Percentiles rank a stretch among this genome's conserved stretches.
These are phyloP conservation scores for Saturnispora saitoi DNA, from an alignment of 805 yeast species.

Conservation along the genomic window DNA sequence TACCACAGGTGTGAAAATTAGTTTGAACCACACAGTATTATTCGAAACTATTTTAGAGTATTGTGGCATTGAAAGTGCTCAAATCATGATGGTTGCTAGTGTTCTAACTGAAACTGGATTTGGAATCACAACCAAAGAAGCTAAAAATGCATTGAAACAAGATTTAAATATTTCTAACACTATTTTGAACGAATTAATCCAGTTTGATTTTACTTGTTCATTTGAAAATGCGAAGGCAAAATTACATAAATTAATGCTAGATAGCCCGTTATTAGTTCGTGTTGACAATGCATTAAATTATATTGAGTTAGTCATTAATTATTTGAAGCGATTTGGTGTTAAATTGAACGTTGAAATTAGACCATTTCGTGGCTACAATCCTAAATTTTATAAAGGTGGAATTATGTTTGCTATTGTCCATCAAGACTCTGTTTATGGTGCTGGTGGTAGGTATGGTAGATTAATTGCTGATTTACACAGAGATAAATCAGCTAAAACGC, in stretches of 20 bases:
- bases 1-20: slow-evolving; percentile 45
- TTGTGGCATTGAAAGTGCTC: slow-evolving; percentile 72
- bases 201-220: slow-evolving; percentile 69
- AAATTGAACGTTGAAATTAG: slow-evolving; percentile 43
- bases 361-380: slow-evolving; percentile 80
- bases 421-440: slow-evolving; percentile 62
- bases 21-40: slow-evolving; percentile 75
- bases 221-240: slow-evolving; percentile 55
- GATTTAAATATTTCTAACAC: slow-evolving; percentile 76
- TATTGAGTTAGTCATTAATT: slow-evolving; percentile 48
- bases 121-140: slow-evolving; percentile 52
- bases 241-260: slow-evolving; percentile 63
- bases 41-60: slow-evolving; percentile 70
- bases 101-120: slow-evolving; percentile 71
- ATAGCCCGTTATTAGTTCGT: slow-evolving; percentile 51
- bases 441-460: slow-evolving; percentile 90
- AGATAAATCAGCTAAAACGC: slow-evolving; percentile 23
- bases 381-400: slow-evolving; percentile 69
- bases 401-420: slow-evolving; percentile 83
- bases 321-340: slow-evolving; percentile 52
- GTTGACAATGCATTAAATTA: slow-evolving; percentile 58
- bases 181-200: slow-evolving; percentile 69
- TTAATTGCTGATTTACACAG: slow-evolving; percentile 61
- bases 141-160: slow-evolving; percentile 38
- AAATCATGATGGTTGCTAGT: slow-evolving; percentile 56